Conservation (phyloP, 164 flowering plant species). For the Dillenia turbinata region DNA sequence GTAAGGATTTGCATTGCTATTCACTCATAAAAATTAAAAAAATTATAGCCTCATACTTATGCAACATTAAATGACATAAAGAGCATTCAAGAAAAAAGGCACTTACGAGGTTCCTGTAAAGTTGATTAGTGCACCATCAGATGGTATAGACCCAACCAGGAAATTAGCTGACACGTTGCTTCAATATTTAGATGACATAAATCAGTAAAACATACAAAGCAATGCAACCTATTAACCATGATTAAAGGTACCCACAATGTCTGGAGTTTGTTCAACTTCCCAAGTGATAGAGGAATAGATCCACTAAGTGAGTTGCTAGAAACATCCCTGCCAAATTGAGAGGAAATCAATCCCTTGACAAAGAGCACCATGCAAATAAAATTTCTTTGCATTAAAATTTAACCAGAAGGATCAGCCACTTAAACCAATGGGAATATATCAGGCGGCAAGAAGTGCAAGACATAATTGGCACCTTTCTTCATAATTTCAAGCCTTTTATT, state of each 20-base stretch:
- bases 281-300: constrained; percentile 72
- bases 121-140: constrained; percentile 59
- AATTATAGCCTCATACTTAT: background rate
- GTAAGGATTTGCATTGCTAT: too few relatives aligned
- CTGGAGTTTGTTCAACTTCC: constrained; percentile 57
- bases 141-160: constrained; percentile 75
- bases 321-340: constrained; percentile 54
- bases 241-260: constrained; percentile 49
- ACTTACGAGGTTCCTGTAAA: constrained; percentile 80
- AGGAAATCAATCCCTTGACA: background rate
- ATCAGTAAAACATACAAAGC: constrained; percentile 4
- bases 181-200: constrained; percentile 19
- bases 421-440: too few relatives aligned
- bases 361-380: too few relatives aligned
- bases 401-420: too few relatives aligned
- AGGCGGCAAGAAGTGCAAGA: background rate
- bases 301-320: constrained; percentile 93
- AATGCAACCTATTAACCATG: background rate
- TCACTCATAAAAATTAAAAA: background rate
- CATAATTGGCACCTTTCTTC: background rate
- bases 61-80: background rate
- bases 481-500: too few relatives aligned
- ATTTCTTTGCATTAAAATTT: too few relatives aligned
- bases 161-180: constrained; percentile 90
- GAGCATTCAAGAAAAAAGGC: constrained; percentile 1